Base-by-base conservation (phyloP, 2,329 filamentous ascomycete species). In the Didymella lethalis region DNA sequence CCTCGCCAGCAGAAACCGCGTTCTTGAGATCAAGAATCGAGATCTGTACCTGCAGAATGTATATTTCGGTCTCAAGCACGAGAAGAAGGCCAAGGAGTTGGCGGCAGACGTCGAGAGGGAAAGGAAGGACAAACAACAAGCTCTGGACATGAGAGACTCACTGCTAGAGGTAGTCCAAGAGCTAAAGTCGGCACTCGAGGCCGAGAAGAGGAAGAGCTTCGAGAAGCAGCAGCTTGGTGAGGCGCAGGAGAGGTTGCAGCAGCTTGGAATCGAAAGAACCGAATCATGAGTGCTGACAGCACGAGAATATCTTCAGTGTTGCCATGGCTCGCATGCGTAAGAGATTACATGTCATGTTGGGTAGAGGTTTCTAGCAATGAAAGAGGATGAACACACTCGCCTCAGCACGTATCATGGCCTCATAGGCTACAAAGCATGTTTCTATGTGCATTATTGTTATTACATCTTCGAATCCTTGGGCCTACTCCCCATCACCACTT, bases 381-480 rank as follows among this genome's bases (percentile, higher is more conserved):
- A 36, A 14, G 16, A 11, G 8, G 3, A 36, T 41, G 25, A 4
- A 25, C 10, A 14, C 1, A 14, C 8, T 11, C 4, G 11, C 12
- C 38, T 25, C 3, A 14, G 11, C 20, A 25, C 8, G 8, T 2
- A 20, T 10, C n/a, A 16, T 23, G 4, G 20, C 8, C 6, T 41
- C 4, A 41, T 14, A 14, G 25, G 38, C 20, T 14, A 5, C 3
- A 10, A 16, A 41, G 14, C 5, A 12, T 14, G 11, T 6, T n/a
- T 3, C 34, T 12, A 16, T 54, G 23, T 54, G n/a, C 49, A 11
- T 40, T 18, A 4, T 48, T 45, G 28, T 14, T 29, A 40, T 47
- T 54, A 59, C 32, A 54, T 59, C 46, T 43, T 54, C 20, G 41
- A 47, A 16, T 44, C 43, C 32, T 32, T 29, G 8, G 40, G 50